Base-by-base conservation (phyloP, 306 rosid species). In the Acacia crassicarpa region DNA sequence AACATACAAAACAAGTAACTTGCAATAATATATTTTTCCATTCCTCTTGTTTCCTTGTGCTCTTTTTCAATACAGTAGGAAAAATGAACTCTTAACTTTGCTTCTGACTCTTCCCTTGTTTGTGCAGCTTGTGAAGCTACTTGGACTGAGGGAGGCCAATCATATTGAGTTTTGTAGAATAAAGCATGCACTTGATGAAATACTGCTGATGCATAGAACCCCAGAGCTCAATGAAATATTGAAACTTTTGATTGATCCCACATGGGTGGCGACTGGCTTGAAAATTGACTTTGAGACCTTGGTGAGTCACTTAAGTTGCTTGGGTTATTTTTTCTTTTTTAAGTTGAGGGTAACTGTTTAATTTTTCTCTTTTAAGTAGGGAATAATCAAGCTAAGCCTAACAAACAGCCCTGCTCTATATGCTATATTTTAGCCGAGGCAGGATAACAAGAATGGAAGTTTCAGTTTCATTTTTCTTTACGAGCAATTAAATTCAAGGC, bases 81-180 rank as follows among this genome's bases (percentile, higher is more conserved):
- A 75, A 67, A 43, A 17, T 32, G 43, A 61, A 61, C 40, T 46
- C 38, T 40, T 61, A 33, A 5, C 44, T 71, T 71, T 71, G 56
- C 76, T 51, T 51, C 58, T 82, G 78, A 81, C 78, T 80, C 82
- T 41, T 71, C 58, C 30, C 74, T 41, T 83, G 66, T 81, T 85
- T 83, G 53, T 80, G 85, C 97, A 95, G 99, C 97, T 95, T 85
- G 98, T 91, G 83, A 95, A 95, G 85, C 93, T 95, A 82, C 94
- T 95, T 88, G 99, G 93, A 87, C 79, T 90, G 87, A 89, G 91
- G 89, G 99, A 95, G 88, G 96, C 97, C 77, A 95, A 95, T 85
- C 97, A 95, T 83, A 87, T 93, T 63, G 99, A 95, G 78, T 91
- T 95, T 81, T 95, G 98, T 85, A 90, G 98, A 85, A 90, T 95